Percentiles rank a stretch among this genome's conserved stretches.
phyloP scores from a whole-genome alignment of 2,329 filamentous ascomycete genomes.

The Aspergillaceae sp. region DNA sequence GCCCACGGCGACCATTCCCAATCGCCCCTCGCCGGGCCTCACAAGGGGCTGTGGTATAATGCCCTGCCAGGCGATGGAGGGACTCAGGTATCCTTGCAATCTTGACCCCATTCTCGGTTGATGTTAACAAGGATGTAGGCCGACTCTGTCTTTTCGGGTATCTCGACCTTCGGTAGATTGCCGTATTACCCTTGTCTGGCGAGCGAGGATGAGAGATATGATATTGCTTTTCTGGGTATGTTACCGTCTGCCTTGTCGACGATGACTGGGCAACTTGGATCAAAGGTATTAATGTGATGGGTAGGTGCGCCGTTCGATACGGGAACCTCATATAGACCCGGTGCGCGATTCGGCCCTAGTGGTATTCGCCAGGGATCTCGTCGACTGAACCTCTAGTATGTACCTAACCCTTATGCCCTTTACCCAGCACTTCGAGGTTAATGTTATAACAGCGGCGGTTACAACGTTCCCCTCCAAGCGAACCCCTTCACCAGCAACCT shows the following conservation, averaged over 20 bases:
- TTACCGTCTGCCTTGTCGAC: background rate
- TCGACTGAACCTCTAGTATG: conserved; percentile 78
- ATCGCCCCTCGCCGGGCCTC: conserved; percentile 57
- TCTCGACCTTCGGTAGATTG: conserved; percentile 74
- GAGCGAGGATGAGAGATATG: conserved; percentile 62
- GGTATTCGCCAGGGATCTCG: conserved; percentile 81
- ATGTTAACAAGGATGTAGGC: conserved; percentile 44
- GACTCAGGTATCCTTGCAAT: conserved; percentile 54
- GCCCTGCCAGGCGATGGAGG: conserved; percentile 73
- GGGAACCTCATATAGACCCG: conserved; percentile 74
- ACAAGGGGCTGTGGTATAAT: conserved; percentile 73
- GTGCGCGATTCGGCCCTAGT: conserved; percentile 74
- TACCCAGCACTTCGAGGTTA: conserved; percentile 14
- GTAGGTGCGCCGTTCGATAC: conserved; percentile 78
- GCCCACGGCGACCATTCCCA: conserved; percentile 56
- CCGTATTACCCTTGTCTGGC: conserved; percentile 68
- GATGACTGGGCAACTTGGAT: background rate
- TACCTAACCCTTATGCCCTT: conserved; percentile 10
- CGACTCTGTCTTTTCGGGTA: conserved; percentile 81
- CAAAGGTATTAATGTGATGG: background rate
- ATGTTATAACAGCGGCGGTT: conserved; percentile 61
- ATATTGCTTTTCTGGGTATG: conserved; percentile 75
- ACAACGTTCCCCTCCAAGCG: conserved; percentile 70
- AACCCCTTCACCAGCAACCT: conserved; percentile 80
- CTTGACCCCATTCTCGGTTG: too few species aligned